Percentiles rank a stretch among this genome's conserved stretches.
phyloP scores from a whole-genome alignment of 176 grass and related monocot species.

The Oryza punctata region DNA sequence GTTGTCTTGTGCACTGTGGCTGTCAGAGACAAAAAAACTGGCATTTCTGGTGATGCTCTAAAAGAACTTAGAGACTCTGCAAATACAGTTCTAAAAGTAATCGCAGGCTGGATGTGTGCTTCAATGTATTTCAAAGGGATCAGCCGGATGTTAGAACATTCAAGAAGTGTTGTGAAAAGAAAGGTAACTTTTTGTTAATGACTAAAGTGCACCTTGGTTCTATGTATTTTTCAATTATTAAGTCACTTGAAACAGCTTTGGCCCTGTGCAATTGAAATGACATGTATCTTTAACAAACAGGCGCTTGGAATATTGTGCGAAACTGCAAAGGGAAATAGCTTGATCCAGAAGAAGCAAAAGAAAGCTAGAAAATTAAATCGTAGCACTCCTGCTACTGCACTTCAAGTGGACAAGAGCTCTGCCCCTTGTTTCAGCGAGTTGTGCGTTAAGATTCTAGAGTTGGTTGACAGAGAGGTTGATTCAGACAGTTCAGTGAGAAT shows the following conservation, averaged over 20 bases:
- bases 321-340: slow-evolving; percentile 63
- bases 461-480: slow-evolving; percentile 54
- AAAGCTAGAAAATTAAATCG: slow-evolving; percentile 52
- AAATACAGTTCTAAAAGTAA: slow-evolving; percentile 56
- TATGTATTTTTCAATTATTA: slow-evolving; percentile 29
- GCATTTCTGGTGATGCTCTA: slow-evolving; percentile 41
- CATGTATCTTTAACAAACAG: slow-evolving; percentile 53
- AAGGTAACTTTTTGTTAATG: slow-evolving; percentile 54
- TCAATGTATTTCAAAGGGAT: slow-evolving; percentile 79
- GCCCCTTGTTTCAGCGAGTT: slow-evolving; percentile 58
- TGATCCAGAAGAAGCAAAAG: slow-evolving; percentile 63
- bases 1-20: slow-evolving; percentile 62
- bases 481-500: slow-evolving; percentile 57
- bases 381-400: slow-evolving; percentile 32
- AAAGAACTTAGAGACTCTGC: slow-evolving; percentile 59
- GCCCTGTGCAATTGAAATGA: background rate
- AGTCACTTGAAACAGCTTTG: slow-evolving; percentile 32
- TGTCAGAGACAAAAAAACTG: slow-evolving; percentile 53
- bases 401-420: slow-evolving; percentile 55
- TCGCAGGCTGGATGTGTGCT: slow-evolving; percentile 73
- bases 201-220: background rate
- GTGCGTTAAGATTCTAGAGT: slow-evolving; percentile 71
- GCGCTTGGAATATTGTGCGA: slow-evolving; percentile 73
- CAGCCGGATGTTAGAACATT: slow-evolving; percentile 66
- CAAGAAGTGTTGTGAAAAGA: slow-evolving; percentile 73